Percentiles rank a stretch among this genome's conserved stretches.
Evolutionary conservation across 495 filamentous ascomycete genomes (phyloP).

Genomic region (Hypoxylon lienhwacheense): DNA sequence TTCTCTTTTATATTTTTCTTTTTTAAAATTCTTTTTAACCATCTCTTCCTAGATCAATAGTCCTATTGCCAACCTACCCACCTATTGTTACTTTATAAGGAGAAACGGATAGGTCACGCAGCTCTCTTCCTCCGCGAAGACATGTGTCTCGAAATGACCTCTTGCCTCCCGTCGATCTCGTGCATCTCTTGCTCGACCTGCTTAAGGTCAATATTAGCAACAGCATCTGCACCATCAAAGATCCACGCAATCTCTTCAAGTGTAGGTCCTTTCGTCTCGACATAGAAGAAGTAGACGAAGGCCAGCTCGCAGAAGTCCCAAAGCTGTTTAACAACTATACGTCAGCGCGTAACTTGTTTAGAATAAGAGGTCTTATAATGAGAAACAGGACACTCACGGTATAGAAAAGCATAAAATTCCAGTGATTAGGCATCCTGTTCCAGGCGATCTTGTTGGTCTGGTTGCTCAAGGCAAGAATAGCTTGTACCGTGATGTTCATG

Average conservation of each 20-base stretch:
- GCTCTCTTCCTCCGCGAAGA: conserved; percentile 20
- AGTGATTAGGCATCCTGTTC: conserved; percentile 56
- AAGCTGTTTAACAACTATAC: conserved; percentile 35
- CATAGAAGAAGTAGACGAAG: conserved; percentile 68
- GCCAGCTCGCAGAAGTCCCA: conserved; percentile 60
- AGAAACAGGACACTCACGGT: conserved; percentile 43
- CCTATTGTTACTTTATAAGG: conserved; percentile 9
- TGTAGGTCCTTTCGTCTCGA: conserved; percentile 65
- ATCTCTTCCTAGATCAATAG: conserved; percentile 1
- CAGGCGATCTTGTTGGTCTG: conserved; percentile 65
- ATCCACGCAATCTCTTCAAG: conserved; percentile 64
- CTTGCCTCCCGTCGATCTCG: conserved; percentile 40
- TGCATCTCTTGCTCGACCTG: conserved; percentile 54
- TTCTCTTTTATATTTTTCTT: too few relatives aligned
- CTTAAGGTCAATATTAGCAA: conserved; percentile 52
- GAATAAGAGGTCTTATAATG: not conserved
- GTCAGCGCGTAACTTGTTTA: conserved; percentile 3
- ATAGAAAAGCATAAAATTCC: conserved; percentile 67
- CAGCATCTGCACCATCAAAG: conserved; percentile 61
- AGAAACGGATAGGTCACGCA: not conserved
- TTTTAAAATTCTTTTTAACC: not conserved
- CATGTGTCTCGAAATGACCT: conserved; percentile 23
- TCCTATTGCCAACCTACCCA: not conserved
- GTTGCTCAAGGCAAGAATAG: conserved; percentile 60
- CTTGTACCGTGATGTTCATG: conserved; percentile 63